A percentile compares a stretch with the other conserved stretches of the same genome.
These are phyloP conservation scores for Russula griseocarnosa DNA, from an alignment of 768 basidiomycete species.

Conservation along the genomic window DNA sequence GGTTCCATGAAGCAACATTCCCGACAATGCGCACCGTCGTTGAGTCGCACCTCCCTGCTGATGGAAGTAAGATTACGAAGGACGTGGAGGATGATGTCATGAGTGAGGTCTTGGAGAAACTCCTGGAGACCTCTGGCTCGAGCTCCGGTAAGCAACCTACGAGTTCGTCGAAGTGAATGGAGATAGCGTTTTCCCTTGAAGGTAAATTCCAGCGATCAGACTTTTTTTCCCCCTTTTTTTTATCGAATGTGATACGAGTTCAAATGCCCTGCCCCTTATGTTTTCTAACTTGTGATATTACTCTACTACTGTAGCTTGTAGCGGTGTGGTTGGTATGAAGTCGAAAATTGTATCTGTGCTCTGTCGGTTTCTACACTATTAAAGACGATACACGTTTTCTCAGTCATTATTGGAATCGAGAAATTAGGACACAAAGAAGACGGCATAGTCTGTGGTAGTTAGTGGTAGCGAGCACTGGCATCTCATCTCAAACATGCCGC, in stretches of 20 bases:
- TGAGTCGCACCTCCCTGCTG: conserved; percentile 35
- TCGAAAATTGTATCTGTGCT: neutral
- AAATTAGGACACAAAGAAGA: too few relatives aligned
- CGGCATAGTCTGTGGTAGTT: neutral
- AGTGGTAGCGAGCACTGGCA: neutral
- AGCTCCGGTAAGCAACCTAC: conserved; percentile 8
- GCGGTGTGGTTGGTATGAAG: neutral
- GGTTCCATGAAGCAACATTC: conserved; percentile 55
- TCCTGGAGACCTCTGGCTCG: conserved; percentile 39
- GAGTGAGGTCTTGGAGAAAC: conserved; percentile 57
- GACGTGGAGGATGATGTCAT: conserved; percentile 65
- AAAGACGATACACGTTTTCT: neutral
- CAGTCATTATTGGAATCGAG: neutral
- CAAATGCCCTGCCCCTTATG: neutral
- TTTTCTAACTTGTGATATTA: conserved; percentile 4
- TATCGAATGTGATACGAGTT: conserved; percentile 3
- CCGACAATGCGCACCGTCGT: conserved; percentile 51
- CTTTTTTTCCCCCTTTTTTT: neutral
- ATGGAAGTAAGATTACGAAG: conserved; percentile 45
- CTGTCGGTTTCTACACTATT: neutral
- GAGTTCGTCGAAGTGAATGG: conserved; percentile 1
- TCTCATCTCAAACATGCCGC: conserved; percentile 7
- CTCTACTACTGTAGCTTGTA: conserved; percentile 13
- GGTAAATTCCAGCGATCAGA: conserved; percentile 1
- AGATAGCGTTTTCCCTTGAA: neutral